These are phyloP conservation scores for Penicillium sp. DNA, from an alignment of 2,329 filamentous ascomycete genomes.

Conservation along the genomic window DNA sequence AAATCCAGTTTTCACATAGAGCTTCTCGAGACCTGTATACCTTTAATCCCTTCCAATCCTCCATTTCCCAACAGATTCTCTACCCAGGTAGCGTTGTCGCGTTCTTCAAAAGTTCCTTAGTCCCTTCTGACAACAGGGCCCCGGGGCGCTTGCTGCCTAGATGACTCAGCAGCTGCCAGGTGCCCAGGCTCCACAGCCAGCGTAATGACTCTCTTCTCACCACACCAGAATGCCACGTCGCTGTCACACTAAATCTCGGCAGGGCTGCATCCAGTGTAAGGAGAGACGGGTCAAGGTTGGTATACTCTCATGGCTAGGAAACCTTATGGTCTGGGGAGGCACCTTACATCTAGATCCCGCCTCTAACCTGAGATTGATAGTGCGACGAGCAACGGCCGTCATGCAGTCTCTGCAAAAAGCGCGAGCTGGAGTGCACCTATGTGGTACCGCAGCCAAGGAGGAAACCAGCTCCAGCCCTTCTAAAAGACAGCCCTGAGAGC, in stretches of 20 bases:
- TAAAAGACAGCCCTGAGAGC: constrained; percentile 1
- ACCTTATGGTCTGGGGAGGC: neutral
- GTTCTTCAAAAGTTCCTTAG: too few relatives aligned
- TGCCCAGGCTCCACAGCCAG: too few relatives aligned
- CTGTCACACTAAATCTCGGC: constrained; percentile 13
- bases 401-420: constrained; percentile 10
- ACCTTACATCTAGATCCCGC: neutral
- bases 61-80: too few relatives aligned
- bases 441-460: constrained; percentile 8
- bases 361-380: constrained; percentile 1
- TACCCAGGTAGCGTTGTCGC: too few relatives aligned
- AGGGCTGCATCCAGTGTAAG: constrained; percentile 14
- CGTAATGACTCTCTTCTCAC: neutral
- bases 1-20: constrained; percentile 18
- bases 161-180: too few relatives aligned
- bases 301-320: neutral
- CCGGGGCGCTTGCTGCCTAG: too few relatives aligned
- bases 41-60: too few relatives aligned
- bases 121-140: too few relatives aligned
- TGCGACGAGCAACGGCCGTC: constrained; percentile 10
- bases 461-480: constrained; percentile 3
- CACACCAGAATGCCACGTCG: constrained; percentile 12
- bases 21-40: too few relatives aligned
- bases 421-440: constrained; percentile 10
- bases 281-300: constrained; percentile 10